These are phyloP conservation scores for Fusarium setosum DNA, from an alignment of 2,329 filamentous ascomycete genomes.

Conservation along the genomic window DNA sequence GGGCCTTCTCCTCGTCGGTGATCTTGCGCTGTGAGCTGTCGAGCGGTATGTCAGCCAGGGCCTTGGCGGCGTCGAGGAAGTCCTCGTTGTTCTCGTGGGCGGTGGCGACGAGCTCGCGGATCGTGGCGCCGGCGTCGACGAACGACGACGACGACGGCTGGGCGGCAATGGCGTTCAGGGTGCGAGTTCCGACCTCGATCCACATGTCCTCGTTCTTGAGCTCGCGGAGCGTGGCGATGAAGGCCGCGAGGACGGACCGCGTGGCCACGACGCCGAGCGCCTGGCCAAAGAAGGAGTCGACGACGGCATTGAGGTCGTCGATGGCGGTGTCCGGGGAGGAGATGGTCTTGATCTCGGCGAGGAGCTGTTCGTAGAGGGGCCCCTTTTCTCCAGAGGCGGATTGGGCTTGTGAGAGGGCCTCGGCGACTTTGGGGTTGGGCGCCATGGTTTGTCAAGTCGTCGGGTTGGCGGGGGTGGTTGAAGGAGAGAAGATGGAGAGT, in stretches of 20 bases:
- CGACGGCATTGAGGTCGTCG: slow-evolving; percentile 74
- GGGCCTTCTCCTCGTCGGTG: slow-evolving; percentile 82
- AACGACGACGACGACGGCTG: slow-evolving; percentile 76
- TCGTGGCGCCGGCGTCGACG: slow-evolving; percentile 83
- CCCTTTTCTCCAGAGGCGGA: slow-evolving; percentile 53
- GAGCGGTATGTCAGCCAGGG: slow-evolving; percentile 85
- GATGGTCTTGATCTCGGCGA: slow-evolving; percentile 55
- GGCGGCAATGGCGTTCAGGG: slow-evolving; percentile 73
- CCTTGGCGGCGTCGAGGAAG: slow-evolving; percentile 80
- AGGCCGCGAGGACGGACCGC: slow-evolving; percentile 74
- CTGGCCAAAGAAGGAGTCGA: slow-evolving; percentile 74
- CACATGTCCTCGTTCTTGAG: slow-evolving; percentile 73
- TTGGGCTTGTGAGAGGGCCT: slow-evolving; percentile 57
- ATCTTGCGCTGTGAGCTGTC: slow-evolving; percentile 90
- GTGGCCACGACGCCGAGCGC: slow-evolving; percentile 81
- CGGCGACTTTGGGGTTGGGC: slow-evolving; percentile 53
- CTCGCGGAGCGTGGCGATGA: slow-evolving; percentile 71
- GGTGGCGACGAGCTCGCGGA: slow-evolving; percentile 84
- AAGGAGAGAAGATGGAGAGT: background rate
- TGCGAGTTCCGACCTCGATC: slow-evolving; percentile 80
- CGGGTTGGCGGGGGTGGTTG: background rate
- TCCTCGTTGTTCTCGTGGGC: slow-evolving; percentile 88
- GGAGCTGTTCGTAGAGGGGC: slow-evolving; percentile 59
- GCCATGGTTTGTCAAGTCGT: slow-evolving; percentile 46
- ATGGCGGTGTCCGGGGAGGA: slow-evolving; percentile 53